phyloP scores from a whole-genome alignment of 2,329 filamentous ascomycete genomes.

The Xylariaceae sp. region DNA sequence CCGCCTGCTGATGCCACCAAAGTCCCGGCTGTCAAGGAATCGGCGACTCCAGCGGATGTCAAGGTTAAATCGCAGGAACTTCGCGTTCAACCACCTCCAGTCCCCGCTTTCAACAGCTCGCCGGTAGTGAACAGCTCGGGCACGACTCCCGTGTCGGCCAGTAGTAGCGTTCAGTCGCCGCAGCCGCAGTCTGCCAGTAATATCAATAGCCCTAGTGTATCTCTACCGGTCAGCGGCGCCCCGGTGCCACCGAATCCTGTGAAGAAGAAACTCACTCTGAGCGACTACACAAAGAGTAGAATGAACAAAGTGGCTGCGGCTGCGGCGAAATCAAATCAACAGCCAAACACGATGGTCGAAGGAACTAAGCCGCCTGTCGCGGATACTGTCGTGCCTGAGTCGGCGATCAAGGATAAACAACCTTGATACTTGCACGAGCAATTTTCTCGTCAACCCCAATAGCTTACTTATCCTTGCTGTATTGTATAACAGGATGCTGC shows the following conservation, averaged over 20 bases:
- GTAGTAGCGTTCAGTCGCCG: slow-evolving; percentile 45
- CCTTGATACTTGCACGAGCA: slow-evolving; percentile 16
- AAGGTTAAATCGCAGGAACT: slow-evolving; percentile 28
- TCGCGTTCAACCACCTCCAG: slow-evolving; percentile 51
- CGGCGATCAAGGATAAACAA: slow-evolving; percentile 31
- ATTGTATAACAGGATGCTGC: slow-evolving; percentile 7
- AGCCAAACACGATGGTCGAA: slow-evolving; percentile 34
- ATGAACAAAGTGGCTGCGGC: slow-evolving; percentile 47
- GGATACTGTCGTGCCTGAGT: slow-evolving; percentile 34
- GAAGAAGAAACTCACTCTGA: slow-evolving; percentile 63
- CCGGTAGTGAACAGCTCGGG: slow-evolving; percentile 30
- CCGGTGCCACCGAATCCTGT: slow-evolving; percentile 51
- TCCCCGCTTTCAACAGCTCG: slow-evolving; percentile 44
- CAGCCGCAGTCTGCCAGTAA: slow-evolving; percentile 41
- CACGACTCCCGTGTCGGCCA: slow-evolving; percentile 45
- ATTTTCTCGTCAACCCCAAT: neutral
- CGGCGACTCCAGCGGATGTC: slow-evolving; percentile 1
- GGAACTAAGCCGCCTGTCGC: slow-evolving; percentile 37
- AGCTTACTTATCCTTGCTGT: neutral
- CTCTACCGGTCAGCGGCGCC: slow-evolving; percentile 39
- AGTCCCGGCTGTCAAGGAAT: neutral
- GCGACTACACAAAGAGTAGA: slow-evolving; percentile 58
- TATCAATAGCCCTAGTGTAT: slow-evolving; percentile 40
- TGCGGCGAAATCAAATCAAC: slow-evolving; percentile 40
- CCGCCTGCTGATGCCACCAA: no score